Conservation (phyloP, 139 green algal genomes). For the Tetraselmis chui region DNA sequence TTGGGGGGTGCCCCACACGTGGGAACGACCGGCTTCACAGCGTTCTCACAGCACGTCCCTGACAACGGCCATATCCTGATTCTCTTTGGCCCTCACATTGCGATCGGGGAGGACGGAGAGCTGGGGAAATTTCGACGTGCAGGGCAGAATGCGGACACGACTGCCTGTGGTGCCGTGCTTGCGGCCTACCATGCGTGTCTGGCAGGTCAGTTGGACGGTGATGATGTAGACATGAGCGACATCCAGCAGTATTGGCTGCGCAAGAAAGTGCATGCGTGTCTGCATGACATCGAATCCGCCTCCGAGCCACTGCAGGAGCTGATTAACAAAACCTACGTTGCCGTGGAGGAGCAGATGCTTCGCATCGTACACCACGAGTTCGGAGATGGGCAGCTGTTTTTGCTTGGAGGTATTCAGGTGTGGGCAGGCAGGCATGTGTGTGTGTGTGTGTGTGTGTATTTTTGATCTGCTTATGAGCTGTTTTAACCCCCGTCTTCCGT, state of each 20-base stretch:
- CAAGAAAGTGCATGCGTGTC: background rate
- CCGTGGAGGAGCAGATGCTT: background rate
- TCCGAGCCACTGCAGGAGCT: background rate
- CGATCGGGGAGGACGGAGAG: background rate
- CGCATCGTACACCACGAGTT: background rate
- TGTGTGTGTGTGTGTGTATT: too few species aligned
- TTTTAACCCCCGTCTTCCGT: too few species aligned
- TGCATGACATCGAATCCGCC: background rate
- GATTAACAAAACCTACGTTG: background rate
- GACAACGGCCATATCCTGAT: background rate
- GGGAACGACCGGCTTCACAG: background rate
- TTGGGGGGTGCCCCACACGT: background rate
- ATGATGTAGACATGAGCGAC: background rate
- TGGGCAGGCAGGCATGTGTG: too few species aligned
- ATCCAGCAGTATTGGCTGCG: background rate
- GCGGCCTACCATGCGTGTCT: background rate
- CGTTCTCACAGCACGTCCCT: background rate
- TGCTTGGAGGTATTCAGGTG: background rate
- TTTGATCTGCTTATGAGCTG: too few species aligned
- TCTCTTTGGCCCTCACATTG: background rate
- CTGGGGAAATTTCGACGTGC: background rate
- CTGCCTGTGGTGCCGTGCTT: background rate
- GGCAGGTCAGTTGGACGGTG: background rate
- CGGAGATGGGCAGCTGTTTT: background rate
- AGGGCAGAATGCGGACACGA: background rate